A percentile compares a stretch with the other conserved stretches of the same genome.
Evolutionary conservation across 805 yeast genomes (phyloP).

Genomic region (Komagataella phaffii): DNA sequence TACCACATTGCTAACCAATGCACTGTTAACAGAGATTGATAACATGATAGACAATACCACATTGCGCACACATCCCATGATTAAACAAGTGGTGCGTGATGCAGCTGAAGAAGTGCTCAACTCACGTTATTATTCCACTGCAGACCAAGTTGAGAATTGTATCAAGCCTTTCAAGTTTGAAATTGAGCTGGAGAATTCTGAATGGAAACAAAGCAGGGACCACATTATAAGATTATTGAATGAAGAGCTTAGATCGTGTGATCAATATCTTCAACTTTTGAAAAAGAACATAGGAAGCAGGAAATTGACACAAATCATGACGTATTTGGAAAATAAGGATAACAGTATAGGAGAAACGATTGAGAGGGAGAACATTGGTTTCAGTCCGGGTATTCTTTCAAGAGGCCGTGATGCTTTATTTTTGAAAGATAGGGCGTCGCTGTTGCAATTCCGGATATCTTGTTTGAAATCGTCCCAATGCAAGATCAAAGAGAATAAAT

Average conservation of each 20-base stretch:
- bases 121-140: conserved; percentile 74
- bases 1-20: conserved; percentile 69
- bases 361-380: conserved; percentile 69
- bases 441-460: conserved; percentile 63
- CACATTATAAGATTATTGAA: conserved; percentile 60
- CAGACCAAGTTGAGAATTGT: conserved; percentile 97
- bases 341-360: conserved; percentile 20
- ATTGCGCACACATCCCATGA: conserved; percentile 75
- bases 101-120: conserved; percentile 75
- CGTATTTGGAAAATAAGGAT: conserved; percentile 43
- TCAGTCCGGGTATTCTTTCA: conserved; percentile 59
- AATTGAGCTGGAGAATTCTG: conserved; percentile 90
- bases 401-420: conserved; percentile 81
- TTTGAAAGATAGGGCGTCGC: conserved; percentile 55
- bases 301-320: conserved; percentile 71
- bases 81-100: conserved; percentile 66
- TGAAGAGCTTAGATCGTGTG: conserved; percentile 82
- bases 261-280: conserved; percentile 41
- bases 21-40: conserved; percentile 65
- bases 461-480: conserved; percentile 68
- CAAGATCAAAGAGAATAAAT: conserved; percentile 65
- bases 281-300: conserved; percentile 70
- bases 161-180: conserved; percentile 97
- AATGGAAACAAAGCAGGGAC: conserved; percentile 75
- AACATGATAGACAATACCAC: conserved; percentile 63